Evolutionary conservation across 768 basidiomycete species (phyloP).

Genomic region (Guyanaporus albipodus): DNA sequence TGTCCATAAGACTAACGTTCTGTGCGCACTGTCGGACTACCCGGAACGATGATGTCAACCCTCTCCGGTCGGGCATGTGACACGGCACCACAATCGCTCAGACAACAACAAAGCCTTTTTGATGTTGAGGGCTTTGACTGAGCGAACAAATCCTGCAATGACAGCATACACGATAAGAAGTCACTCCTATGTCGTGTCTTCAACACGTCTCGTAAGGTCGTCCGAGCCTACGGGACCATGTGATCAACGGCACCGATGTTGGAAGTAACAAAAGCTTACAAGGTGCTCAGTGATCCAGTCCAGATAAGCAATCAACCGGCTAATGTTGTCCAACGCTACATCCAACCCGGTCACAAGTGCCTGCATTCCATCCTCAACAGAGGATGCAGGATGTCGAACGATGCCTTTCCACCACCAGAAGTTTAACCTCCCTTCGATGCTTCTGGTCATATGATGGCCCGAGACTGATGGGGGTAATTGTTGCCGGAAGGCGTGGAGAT

Average conservation of each 20-base stretch:
- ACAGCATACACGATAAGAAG: conserved; percentile 15
- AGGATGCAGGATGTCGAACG: background rate
- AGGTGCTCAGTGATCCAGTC: conserved; percentile 28
- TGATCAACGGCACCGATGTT: conserved; percentile 1
- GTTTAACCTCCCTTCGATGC: background rate
- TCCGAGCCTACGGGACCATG: conserved; percentile 14
- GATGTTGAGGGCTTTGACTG: conserved; percentile 8
- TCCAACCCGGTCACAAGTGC: conserved; percentile 22
- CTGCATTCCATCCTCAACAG: conserved; percentile 9
- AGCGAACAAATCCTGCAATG: conserved; percentile 21
- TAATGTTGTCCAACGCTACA: conserved; percentile 15
- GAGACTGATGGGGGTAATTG: conserved; percentile 4
- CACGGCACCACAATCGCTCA: background rate
- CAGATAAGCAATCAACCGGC: conserved; percentile 23
- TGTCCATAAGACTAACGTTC: conserved; percentile 14
- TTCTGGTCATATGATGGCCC: background rate
- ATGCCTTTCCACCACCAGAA: conserved; percentile 8
- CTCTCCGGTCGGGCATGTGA: conserved; percentile 4
- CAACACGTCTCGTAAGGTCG: conserved; percentile 12
- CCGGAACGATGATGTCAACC: conserved; percentile 17
- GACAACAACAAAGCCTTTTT: conserved; percentile 10
- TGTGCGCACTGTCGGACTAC: conserved; percentile 19
- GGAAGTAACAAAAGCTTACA: conserved; percentile 9
- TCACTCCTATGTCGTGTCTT: conserved; percentile 3
- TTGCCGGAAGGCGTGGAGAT: conserved; percentile 16